Conservation (phyloP, 108 stramenopile genomes). For the Ochromonas danica region DNA sequence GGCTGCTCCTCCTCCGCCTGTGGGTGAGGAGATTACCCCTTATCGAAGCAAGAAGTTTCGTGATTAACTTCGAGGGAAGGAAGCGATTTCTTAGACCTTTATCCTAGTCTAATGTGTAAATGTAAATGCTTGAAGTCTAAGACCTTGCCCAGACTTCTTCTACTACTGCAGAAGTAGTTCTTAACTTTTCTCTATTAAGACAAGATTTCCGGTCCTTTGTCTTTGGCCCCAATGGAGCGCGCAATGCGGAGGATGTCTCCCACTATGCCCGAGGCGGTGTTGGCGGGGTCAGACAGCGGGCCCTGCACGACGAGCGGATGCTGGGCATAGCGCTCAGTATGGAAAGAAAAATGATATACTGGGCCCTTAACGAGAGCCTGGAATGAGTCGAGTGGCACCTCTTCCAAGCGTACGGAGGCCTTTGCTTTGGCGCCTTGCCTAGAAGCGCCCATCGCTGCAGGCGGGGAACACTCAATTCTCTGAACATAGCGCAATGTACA, state of each 20-base stretch:
- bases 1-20: not conserved
- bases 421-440: conserved; percentile 39
- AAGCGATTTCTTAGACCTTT: too few relatives aligned
- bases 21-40: not conserved
- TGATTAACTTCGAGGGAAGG: too few relatives aligned
- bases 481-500: conserved; percentile 72
- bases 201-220: not conserved
- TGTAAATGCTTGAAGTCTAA: too few relatives aligned
- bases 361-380: conserved; percentile 49
- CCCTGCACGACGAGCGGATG: conserved; percentile 79
- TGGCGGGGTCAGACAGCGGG: conserved; percentile 73
- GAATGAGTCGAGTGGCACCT: conserved; percentile 45
- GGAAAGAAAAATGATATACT: conserved; percentile 48
- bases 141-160: too few relatives aligned
- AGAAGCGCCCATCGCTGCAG: not conserved
- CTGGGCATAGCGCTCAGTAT: conserved; percentile 61
- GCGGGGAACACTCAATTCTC: conserved; percentile 54
- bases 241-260: conserved; percentile 72
- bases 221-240: conserved; percentile 50
- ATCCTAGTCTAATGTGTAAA: too few relatives aligned
- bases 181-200: too few relatives aligned
- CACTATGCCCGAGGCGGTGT: conserved; percentile 75
- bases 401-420: conserved; percentile 43
- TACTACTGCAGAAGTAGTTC: too few relatives aligned
- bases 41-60: not conserved